Evolutionary conservation across 441 rosid species (phyloP), one percentile per base, ranked within the genome.

Genomic region (Adansonia madagascariensis): DNA sequence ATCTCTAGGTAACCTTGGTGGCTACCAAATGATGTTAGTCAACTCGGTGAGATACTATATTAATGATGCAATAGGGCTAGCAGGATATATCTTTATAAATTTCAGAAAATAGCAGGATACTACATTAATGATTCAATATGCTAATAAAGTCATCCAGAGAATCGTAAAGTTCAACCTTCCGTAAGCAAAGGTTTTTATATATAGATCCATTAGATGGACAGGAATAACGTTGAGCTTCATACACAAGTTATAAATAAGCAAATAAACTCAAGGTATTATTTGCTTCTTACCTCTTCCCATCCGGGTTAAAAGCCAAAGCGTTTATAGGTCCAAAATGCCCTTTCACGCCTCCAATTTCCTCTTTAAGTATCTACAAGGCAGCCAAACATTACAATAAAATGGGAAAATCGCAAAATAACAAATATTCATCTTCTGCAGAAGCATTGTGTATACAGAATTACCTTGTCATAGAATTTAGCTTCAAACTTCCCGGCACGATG

Each of bases 291-390:
- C 99, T 95, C 85, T 84, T 94, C 50, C 99, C 98, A 79, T 94
- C 97, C 20, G 99, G 98, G 78, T 91, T 94, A 84, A 95, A 94
- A n/a, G 98, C 99, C 86, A 95, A 85, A n/a, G 97, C 97, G 85
- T 95, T 95, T 27, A 95, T 92, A 60, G 99, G 98, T 74, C 99
- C 98, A 82, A 95, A 95, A 81, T 94, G 99, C 50, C 99, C 95
- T 84, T 95, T 95, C 20, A 95, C 99, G 56, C 98, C 97, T 75
- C 97, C 98, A 63, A 94, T 94, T 83, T 94, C 99, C 80, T 90
- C 95, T 88, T 86, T 87, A 81, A 95, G 91, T 77, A 95, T 85
- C 97, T 95, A 46, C 27, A 53, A 39, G 57, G 46, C 41, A 80
- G 46, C 68, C 39, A 78, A 71, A 82, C 18, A 62, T 35, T 9